Base-by-base conservation (phyloP, 345 rosid genomes). In the Ceriops decandra region DNA sequence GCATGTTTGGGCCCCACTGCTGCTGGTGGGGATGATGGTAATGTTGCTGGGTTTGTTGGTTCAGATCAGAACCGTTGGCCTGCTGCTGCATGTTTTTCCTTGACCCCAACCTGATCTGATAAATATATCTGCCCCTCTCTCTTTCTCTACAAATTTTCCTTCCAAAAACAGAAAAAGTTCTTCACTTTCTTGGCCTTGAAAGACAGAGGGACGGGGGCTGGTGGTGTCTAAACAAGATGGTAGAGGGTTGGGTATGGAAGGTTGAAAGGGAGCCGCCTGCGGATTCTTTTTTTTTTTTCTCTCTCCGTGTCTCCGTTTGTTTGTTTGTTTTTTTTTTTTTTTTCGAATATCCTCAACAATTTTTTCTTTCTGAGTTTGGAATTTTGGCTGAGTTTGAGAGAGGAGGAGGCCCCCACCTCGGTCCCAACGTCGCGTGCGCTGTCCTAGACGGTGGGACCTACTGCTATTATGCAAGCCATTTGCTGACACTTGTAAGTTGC, bases 21-120 rank as follows among this genome's bases (percentile, higher is more conserved):
- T 62, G 86, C 72, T 70, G 85, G 63, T 74, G 88, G 27, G 20
- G 74, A 30, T 32, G 77, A n/a, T 32, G 77, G 36, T 76, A 78
- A 46, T 68, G 77, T 26, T 58, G 69, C 51, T 76, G 72, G 22
- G 26, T 20, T 35, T 35, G 77, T 60, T 70, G 86, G 76, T 21
- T 82, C 77, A 74, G 78, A 78, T 88, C 92, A 68, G 85, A 59
- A 70, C 83, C 90, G 83, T 78, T 82, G 76, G 77, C 61, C 27
- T 65, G 74, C 63, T 75, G 79, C 79, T 70, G 70, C 63, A 69
- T 65, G 46, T 42, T 49, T 42, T 42, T 42, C 3, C 15, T 38
- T 9, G 4, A 38, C 46, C 46, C 46, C 57, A 20, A 7, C 59
- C 32, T n/a, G 66, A 75, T 69, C 51, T 54, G 68, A 31, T 35